Evolutionary conservation across 495 filamentous ascomycete species (phyloP), one percentile per base, ranked within the genome.

Genomic region (Podospora pseudocomata): DNA sequence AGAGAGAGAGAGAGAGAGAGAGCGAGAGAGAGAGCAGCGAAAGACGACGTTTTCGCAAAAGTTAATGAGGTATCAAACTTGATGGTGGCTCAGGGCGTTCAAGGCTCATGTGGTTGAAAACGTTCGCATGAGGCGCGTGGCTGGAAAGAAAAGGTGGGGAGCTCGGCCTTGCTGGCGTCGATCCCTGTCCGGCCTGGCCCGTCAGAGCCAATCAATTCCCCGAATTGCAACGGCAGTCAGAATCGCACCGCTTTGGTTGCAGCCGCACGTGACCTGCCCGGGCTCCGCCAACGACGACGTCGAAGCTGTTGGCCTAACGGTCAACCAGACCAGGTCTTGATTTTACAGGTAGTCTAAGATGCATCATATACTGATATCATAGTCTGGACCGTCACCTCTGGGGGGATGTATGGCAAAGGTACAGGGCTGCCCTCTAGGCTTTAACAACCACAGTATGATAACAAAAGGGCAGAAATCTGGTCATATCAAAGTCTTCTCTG

Each of bases 131-230:
- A 44, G 68, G 64, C 63, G 68, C 66, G 65, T 71, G 65, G 67
- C 65, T 63, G 67, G 72, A 65, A 63, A 58, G 23, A 23, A 27
- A 32, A 59, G 60, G 59, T 66, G 56, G 65, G 60, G 65, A 65
- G 64, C 64, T 67, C 39, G 39, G 39, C 39, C 39, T 49, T 49
- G 20, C 28, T 32, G 27, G 61, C 30, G 61, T 49, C 30, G 23
- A 61, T 28, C 30, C 16, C 59, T 13, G 28, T 65, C 18, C n/a
- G 19, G 3, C 60, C 30, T 18, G 26, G 64, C 64, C 67, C 63
- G 63, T 49, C 39, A 3, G 6, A 63, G 44, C 74, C 74, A 76
- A 76, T 76, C 68, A 74, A 74, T 72, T 74, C 64, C 70, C 74
- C 72, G 72, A 74, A 70, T 72, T 71, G 39, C 71, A 67, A 65